Evolutionary conservation across 345 rosid species (phyloP).

Genomic region (Zanthoxylum bungeanum): DNA sequence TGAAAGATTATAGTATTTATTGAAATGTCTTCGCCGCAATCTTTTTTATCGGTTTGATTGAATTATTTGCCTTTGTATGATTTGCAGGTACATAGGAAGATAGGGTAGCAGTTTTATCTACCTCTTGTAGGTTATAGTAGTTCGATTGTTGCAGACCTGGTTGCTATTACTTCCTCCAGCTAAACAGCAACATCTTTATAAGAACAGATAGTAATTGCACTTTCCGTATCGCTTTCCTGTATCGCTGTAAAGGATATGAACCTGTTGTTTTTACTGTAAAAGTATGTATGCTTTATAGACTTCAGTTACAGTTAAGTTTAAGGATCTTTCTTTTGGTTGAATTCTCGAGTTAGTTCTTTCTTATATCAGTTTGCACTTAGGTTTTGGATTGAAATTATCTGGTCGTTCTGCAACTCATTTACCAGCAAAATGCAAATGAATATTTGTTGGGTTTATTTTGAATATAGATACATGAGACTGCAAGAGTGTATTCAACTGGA

Average conservation of each 20-base stretch:
- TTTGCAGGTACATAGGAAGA: conserved; percentile 36
- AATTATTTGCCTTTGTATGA: not conserved
- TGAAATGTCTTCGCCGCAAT: not conserved
- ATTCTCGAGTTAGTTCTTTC: not conserved
- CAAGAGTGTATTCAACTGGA: too few relatives aligned
- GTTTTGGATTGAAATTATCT: not conserved
- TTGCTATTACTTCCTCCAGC: conserved; percentile 26
- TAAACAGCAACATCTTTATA: conserved; percentile 3
- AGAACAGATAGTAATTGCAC: not conserved
- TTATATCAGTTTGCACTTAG: not conserved
- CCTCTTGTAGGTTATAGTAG: conserved; percentile 17
- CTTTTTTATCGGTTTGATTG: not conserved
- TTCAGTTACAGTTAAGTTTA: not conserved
- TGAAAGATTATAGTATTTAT: not conserved
- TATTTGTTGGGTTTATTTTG: not conserved
- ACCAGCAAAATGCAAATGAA: not conserved
- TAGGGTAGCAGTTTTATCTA: conserved; percentile 21
- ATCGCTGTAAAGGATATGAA: conserved; percentile 3
- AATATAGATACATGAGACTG: not conserved
- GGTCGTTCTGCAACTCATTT: not conserved
- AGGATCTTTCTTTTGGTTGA: not conserved
- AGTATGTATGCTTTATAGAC: conserved; percentile 1
- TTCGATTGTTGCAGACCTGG: conserved; percentile 19
- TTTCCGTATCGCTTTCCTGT: not conserved
- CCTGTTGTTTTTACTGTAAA: conserved; percentile 11